phyloP scores from a whole-genome alignment of 495 filamentous ascomycete species.

The Tuber aestivum region DNA sequence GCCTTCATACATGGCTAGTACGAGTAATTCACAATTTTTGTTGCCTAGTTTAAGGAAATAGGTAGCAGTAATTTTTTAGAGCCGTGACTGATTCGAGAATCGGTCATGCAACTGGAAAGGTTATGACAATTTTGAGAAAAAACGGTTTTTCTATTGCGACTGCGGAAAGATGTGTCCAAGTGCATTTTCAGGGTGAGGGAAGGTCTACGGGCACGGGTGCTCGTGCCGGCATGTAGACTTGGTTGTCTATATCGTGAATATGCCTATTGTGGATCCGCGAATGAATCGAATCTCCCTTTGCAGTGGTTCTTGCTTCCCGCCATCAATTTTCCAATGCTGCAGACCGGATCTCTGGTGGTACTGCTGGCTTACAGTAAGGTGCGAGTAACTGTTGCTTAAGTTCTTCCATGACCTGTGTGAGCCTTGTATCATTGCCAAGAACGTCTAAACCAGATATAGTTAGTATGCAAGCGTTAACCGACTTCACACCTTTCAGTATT shows the following conservation, averaged over 20 bases:
- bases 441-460: slow-evolving; percentile 27
- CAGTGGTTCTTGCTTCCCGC: not conserved
- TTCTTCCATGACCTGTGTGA: not conserved
- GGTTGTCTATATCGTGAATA: not conserved
- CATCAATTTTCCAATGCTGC: not conserved
- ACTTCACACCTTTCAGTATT: slow-evolving; percentile 32
- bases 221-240: not conserved
- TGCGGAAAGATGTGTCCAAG: not conserved
- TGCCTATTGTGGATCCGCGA: not conserved
- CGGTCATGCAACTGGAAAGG: not conserved
- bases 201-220: not conserved
- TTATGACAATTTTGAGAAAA: not conserved
- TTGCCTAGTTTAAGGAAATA: not conserved
- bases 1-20: not conserved
- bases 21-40: not conserved
- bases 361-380: not conserved
- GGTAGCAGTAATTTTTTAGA: not conserved
- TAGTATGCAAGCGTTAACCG: slow-evolving; percentile 27
- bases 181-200: not conserved
- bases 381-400: not conserved
- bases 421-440: slow-evolving; percentile 20
- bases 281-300: not conserved
- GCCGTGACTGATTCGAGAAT: not conserved
- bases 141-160: not conserved
- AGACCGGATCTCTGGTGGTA: not conserved